Evolutionary conservation across 371 early-diverging fungal genomes (phyloP).

Genomic region (Saksenaea oblongispora): DNA sequence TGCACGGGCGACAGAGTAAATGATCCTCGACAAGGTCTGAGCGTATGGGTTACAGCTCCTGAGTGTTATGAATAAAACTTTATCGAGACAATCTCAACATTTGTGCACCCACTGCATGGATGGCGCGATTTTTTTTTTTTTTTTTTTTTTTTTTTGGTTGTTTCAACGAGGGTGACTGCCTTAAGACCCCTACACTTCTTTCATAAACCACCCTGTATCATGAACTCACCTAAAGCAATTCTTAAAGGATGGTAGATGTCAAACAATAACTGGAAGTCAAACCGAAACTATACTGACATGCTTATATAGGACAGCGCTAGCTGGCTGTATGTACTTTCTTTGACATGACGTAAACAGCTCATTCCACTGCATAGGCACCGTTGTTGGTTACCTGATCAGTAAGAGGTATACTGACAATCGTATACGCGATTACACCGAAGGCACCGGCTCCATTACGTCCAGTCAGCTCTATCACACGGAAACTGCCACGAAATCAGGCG

Average conservation of each 20-base stretch:
- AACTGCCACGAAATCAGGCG: neutral
- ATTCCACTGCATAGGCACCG: slow-evolving; percentile 18
- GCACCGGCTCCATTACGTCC: slow-evolving; percentile 25
- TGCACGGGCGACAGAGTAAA: neutral
- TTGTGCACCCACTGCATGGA: neutral
- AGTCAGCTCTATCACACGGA: slow-evolving; percentile 12
- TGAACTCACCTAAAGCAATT: slow-evolving; percentile 24
- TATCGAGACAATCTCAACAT: no score
- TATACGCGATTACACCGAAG: slow-evolving; percentile 21
- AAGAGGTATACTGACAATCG: slow-evolving; percentile 25
- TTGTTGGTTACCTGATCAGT: slow-evolving; percentile 15
- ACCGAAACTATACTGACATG: neutral
- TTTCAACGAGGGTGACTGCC: slow-evolving; percentile 2
- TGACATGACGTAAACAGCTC: neutral
- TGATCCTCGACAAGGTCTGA: slow-evolving; percentile 3
- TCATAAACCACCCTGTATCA: neutral
- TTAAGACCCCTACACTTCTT: neutral
- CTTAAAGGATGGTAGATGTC: slow-evolving; percentile 21
- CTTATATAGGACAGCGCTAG: slow-evolving; percentile 17
- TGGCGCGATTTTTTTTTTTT: neutral
- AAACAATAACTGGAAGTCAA: neutral
- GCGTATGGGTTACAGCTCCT: neutral
- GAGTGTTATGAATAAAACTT: neutral
- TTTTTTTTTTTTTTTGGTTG: neutral
- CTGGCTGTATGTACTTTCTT: slow-evolving; percentile 17